Evolutionary conservation across 2,329 filamentous ascomycete species (phyloP).

Genomic region (Talaromyces sp.): DNA sequence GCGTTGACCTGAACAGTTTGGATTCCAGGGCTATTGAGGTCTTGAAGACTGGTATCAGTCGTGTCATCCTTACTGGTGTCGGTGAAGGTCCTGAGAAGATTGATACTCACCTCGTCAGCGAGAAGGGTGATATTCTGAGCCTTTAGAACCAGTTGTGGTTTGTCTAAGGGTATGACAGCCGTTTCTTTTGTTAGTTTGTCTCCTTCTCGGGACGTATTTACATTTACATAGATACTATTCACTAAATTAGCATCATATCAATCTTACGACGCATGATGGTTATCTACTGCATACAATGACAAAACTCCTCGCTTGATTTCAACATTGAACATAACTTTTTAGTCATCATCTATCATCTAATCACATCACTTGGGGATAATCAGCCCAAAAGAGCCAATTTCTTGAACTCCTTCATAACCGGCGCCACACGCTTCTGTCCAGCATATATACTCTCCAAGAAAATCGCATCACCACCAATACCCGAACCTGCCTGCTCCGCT

Average conservation of each 20-base stretch:
- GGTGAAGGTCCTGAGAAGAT: conserved; percentile 84
- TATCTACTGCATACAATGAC: background rate
- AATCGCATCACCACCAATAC: conserved; percentile 34
- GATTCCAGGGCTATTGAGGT: conserved; percentile 55
- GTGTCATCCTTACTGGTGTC: conserved; percentile 87
- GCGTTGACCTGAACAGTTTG: conserved; percentile 62
- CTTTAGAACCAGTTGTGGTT: background rate
- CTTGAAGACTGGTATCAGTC: conserved; percentile 75
- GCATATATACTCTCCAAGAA: conserved; percentile 44
- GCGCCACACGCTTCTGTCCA: conserved; percentile 43
- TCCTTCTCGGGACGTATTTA: background rate
- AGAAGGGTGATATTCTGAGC: conserved; percentile 55
- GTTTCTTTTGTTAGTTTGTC: background rate
- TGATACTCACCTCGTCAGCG: conserved; percentile 71
- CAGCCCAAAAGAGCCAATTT: conserved; percentile 40
- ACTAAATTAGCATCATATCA: background rate
- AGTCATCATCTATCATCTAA: background rate
- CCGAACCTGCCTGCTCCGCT: conserved; percentile 18
- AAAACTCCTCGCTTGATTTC: background rate
- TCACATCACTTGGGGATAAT: background rate
- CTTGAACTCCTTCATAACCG: conserved; percentile 52
- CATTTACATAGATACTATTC: background rate
- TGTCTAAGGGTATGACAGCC: background rate
- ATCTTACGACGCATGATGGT: background rate
- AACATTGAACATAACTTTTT: background rate